Conservation (phyloP, 306 rosid genomes). For the Malus sieversii region DNA sequence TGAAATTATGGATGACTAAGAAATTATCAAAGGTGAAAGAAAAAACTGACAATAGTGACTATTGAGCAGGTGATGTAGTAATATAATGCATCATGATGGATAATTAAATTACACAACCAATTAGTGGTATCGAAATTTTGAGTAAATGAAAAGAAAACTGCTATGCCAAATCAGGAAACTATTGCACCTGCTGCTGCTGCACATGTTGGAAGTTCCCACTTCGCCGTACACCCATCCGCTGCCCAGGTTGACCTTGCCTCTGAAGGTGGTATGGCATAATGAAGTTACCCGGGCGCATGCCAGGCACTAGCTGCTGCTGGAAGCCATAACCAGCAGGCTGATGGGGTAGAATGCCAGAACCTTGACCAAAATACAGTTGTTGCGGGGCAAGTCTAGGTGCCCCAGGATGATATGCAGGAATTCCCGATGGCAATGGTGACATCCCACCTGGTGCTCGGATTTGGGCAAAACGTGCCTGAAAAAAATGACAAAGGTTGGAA, state of each 20-base stretch:
- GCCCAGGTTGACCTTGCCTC: constrained; percentile 70
- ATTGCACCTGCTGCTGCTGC: constrained; percentile 25
- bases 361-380: constrained; percentile 67
- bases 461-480: constrained; percentile 73
- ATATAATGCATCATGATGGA: background rate
- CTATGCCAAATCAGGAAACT: background rate
- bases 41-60: background rate
- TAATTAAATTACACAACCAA: background rate
- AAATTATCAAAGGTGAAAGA: background rate
- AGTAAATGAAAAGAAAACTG: background rate
- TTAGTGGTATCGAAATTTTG: no score
- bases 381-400: constrained; percentile 70
- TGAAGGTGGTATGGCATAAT: constrained; percentile 67
- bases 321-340: constrained; percentile 72
- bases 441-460: constrained; percentile 47
- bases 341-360: constrained; percentile 59
- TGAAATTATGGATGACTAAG: constrained; percentile 6
- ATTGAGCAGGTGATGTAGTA: background rate
- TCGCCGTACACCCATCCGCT: constrained; percentile 49
- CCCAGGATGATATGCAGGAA: constrained; percentile 66
- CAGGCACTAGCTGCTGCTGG: constrained; percentile 74
- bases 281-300: constrained; percentile 76
- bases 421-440: constrained; percentile 44
- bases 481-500: background rate
- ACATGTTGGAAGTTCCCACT: constrained; percentile 52